Evolutionary conservation across 2,329 filamentous ascomycete genomes (phyloP).

Genomic region (Colletotrichum sublineola): DNA sequence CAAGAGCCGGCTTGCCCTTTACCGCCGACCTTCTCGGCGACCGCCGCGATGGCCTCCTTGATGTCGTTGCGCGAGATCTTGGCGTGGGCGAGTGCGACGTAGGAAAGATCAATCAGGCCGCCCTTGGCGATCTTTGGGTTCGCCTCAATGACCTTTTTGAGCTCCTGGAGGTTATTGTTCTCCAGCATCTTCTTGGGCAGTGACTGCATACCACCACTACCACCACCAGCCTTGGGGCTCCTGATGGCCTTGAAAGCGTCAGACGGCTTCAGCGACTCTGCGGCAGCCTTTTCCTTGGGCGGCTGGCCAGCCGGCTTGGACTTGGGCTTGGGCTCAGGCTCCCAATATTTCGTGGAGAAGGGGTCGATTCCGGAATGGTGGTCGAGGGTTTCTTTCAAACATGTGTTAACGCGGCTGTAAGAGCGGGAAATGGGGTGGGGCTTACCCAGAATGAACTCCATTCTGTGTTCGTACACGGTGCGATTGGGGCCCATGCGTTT

Average conservation of each 20-base stretch:
- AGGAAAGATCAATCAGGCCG: slow-evolving; percentile 39
- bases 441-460: slow-evolving; percentile 82
- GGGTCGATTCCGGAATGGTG: slow-evolving; percentile 78
- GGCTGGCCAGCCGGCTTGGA: slow-evolving; percentile 39
- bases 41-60: slow-evolving; percentile 38
- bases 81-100: slow-evolving; percentile 40
- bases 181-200: slow-evolving; percentile 47
- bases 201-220: background rate
- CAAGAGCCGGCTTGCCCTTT: slow-evolving; percentile 29
- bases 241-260: slow-evolving; percentile 55
- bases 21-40: slow-evolving; percentile 32
- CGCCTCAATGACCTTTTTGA: slow-evolving; percentile 55
- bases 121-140: slow-evolving; percentile 42
- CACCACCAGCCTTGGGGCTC: slow-evolving; percentile 12
- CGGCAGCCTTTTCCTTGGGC: slow-evolving; percentile 50
- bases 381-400: slow-evolving; percentile 59
- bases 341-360: slow-evolving; percentile 87
- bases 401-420: slow-evolving; percentile 44
- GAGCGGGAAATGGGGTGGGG: slow-evolving; percentile 45
- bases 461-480: slow-evolving; percentile 71
- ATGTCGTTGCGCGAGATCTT: slow-evolving; percentile 41
- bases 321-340: slow-evolving; percentile 54
- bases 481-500: slow-evolving; percentile 61
- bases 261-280: slow-evolving; percentile 47
- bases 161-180: slow-evolving; percentile 51